phyloP scores from a whole-genome alignment of 129 eudicot species.

The Centaurea solstitialis region DNA sequence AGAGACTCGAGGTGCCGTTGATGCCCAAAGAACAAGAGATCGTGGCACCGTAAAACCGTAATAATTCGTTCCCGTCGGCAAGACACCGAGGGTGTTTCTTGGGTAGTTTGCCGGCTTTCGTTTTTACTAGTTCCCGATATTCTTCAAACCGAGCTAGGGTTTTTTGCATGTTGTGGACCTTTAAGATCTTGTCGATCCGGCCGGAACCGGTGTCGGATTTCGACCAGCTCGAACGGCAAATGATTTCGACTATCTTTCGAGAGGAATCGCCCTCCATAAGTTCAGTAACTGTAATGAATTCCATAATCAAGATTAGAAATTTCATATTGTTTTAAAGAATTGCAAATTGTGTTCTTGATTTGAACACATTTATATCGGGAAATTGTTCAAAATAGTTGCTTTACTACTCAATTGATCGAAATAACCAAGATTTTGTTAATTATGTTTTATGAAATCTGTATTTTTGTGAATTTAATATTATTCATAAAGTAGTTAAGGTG shows the following conservation, averaged over 20 bases:
- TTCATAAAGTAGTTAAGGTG: neutral
- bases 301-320: neutral
- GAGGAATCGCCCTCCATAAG: slow-evolving; percentile 87
- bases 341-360: neutral
- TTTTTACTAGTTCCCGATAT: slow-evolving; percentile 71
- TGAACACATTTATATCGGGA: neutral
- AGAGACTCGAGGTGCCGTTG: slow-evolving; percentile 63
- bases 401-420: too few species aligned
- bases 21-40: slow-evolving; percentile 67
- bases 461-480: too few species aligned
- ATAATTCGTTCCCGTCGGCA: slow-evolving; percentile 86
- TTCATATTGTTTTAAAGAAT: neutral
- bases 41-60: slow-evolving; percentile 78
- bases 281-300: slow-evolving; percentile 59
- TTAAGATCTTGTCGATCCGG: slow-evolving; percentile 69
- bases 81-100: slow-evolving; percentile 92
- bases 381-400: neutral
- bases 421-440: neutral
- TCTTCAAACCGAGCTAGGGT: slow-evolving; percentile 81
- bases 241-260: slow-evolving; percentile 86
- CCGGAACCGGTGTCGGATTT: slow-evolving; percentile 70
- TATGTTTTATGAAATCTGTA: too few species aligned
- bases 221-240: slow-evolving; percentile 81
- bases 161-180: slow-evolving; percentile 89
- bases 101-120: slow-evolving; percentile 78